A percentile compares a stretch with the other conserved stretches of the same genome.
phyloP scores from a whole-genome alignment of 208 protist species.

The Trypanosoma caninum region DNA sequence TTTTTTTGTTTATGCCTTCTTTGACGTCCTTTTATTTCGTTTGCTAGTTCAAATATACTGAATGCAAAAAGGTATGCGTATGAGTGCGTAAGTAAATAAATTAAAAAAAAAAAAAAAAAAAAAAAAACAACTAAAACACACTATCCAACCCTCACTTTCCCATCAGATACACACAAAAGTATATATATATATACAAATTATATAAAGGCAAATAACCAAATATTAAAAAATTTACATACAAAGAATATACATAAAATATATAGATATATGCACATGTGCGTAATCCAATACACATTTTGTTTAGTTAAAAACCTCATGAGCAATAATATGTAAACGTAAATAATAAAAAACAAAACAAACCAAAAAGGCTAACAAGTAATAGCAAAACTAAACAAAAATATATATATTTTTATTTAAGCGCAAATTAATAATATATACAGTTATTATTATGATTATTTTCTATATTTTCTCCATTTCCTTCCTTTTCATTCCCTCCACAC shows the following conservation, averaged over 20 bases:
- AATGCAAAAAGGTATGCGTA: no score
- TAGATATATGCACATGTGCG: not conserved
- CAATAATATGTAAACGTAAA: not conserved
- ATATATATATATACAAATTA: not conserved
- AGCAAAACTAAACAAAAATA: not conserved
- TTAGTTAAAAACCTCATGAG: no score
- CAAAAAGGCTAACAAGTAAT: not conserved
- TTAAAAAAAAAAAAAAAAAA: not conserved
- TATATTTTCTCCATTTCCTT: slow-evolving; percentile 14
- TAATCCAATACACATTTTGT: no score
- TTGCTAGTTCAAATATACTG: no score
- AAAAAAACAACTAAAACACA: slow-evolving; percentile 13
- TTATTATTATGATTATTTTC: not conserved
- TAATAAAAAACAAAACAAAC: slow-evolving; percentile 1
- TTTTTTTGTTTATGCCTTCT: no score
- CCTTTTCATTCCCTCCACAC: no score
- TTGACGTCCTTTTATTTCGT: no score
- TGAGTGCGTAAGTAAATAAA: not conserved
- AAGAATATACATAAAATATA: not conserved
- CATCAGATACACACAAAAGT: not conserved
- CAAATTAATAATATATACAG: not conserved
- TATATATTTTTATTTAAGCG: slow-evolving; percentile 4
- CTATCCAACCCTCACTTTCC: no score
- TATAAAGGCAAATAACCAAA: not conserved
- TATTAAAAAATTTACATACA: no score